A percentile compares a stretch with the other conserved stretches of the same genome.
Conservation (phyloP, 2,329 filamentous ascomycete genomes). For the Pseudogymnoascus sp. region DNA sequence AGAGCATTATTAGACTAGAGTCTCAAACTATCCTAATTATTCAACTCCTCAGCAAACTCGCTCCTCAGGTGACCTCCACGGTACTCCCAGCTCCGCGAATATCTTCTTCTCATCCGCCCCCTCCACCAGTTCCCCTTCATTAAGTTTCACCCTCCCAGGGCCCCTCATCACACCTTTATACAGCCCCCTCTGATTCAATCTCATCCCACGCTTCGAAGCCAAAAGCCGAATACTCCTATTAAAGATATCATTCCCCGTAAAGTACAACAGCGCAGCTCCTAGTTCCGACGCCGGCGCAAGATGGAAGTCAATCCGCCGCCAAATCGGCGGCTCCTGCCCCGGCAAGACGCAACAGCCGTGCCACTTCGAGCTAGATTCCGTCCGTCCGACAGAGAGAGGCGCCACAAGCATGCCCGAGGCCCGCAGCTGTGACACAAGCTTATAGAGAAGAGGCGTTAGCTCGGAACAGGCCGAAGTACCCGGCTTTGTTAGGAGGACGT, state of each 20-base stretch:
- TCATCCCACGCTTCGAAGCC: conserved; percentile 73
- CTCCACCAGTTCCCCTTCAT: conserved; percentile 65
- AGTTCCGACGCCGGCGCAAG: conserved; percentile 73
- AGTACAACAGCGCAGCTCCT: conserved; percentile 86
- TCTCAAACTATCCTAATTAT: background rate
- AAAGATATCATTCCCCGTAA: conserved; percentile 92
- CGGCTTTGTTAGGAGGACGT: conserved; percentile 71
- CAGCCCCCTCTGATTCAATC: conserved; percentile 76
- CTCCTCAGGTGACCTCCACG: conserved; percentile 72
- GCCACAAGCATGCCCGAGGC: conserved; percentile 59
- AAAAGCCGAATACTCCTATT: conserved; percentile 78
- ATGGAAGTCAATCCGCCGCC: conserved; percentile 79
- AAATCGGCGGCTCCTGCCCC: conserved; percentile 40
- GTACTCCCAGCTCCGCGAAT: conserved; percentile 74
- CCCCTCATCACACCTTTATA: conserved; percentile 64
- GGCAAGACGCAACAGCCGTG: conserved; percentile 76
- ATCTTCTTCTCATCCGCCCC: conserved; percentile 69
- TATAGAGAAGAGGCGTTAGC: conserved; percentile 55
- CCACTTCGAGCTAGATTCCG: conserved; percentile 66
- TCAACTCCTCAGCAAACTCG: conserved; percentile 54
- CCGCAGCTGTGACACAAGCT: conserved; percentile 57
- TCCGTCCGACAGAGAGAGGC: conserved; percentile 51
- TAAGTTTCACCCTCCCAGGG: conserved; percentile 50
- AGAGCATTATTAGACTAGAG: conserved; percentile 2
- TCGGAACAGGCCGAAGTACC: conserved; percentile 46